A percentile compares a stretch with the other conserved stretches of the same genome.
Evolutionary conservation across 129 eudicot species (phyloP).

Genomic region (Escallonia rubra): DNA sequence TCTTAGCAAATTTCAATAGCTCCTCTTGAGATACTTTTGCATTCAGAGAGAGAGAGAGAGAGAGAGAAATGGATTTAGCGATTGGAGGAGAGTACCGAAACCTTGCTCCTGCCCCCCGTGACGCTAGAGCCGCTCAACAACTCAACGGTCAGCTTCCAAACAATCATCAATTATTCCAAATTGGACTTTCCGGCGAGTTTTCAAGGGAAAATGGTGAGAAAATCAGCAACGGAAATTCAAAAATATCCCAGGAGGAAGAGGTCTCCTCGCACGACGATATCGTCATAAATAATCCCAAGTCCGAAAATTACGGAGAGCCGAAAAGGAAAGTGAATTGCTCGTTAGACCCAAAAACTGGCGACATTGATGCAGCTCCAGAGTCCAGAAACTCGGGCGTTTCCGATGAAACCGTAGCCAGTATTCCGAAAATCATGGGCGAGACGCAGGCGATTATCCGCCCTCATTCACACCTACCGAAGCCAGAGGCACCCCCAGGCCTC

Average conservation of each 20-base stretch:
- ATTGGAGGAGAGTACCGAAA: not conserved
- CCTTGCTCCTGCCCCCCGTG: not conserved
- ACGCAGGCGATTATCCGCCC: constrained; percentile 26
- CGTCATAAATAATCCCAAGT: not conserved
- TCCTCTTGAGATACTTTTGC: not conserved
- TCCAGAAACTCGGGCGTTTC: not conserved
- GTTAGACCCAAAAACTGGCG: not conserved
- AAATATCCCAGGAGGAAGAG: not conserved
- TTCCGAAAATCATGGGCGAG: constrained; percentile 13
- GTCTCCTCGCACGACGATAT: not conserved
- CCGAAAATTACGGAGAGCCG: not conserved
- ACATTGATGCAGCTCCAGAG: not conserved
- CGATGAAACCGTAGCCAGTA: constrained; percentile 7
- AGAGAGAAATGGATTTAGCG: not conserved
- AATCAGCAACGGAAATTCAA: not conserved
- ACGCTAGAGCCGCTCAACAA: not conserved
- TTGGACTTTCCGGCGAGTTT: not conserved
- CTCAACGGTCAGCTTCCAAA: not conserved
- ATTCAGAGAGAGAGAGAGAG: not conserved
- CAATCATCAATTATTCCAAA: not conserved
- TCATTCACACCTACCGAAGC: constrained; percentile 57
- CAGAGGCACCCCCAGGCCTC: constrained; percentile 62
- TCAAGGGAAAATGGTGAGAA: not conserved
- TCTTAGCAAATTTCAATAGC: not conserved
- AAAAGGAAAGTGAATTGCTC: not conserved